Percentiles rank a stretch among this genome's conserved stretches.
Evolutionary conservation across 2,329 filamentous ascomycete genomes (phyloP).

Genomic region (Neofusicoccum ribis): DNA sequence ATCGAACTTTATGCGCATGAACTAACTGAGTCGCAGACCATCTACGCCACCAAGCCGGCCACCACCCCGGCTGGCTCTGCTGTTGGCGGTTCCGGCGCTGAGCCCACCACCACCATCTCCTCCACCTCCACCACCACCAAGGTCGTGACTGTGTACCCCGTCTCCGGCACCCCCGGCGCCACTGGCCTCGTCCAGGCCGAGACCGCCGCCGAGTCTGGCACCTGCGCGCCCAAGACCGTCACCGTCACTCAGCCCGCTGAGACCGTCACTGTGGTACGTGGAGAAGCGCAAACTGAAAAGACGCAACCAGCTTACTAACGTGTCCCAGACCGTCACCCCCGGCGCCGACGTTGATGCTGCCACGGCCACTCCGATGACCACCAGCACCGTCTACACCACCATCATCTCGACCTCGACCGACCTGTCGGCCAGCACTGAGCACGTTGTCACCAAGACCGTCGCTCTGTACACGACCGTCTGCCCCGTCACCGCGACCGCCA

Average conservation of each 20-base stretch:
- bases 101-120: slow-evolving; percentile 32
- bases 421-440: slow-evolving; percentile 15
- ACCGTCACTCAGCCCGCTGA: slow-evolving; percentile 40
- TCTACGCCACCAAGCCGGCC: slow-evolving; percentile 30
- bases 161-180: slow-evolving; percentile 21
- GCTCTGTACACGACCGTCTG: slow-evolving; percentile 28
- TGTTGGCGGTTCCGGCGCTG: slow-evolving; percentile 9
- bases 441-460: slow-evolving; percentile 19
- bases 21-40: slow-evolving; percentile 8
- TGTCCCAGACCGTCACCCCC: background rate
- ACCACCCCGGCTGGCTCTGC: slow-evolving; percentile 7
- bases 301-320: background rate
- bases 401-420: slow-evolving; percentile 27
- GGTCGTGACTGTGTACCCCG: slow-evolving; percentile 36
- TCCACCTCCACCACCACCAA: slow-evolving; percentile 37
- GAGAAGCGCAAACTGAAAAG: background rate
- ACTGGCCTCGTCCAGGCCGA: slow-evolving; percentile 7
- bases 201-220: slow-evolving; percentile 22
- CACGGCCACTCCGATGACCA: slow-evolving; percentile 20
- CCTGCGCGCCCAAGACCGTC: slow-evolving; percentile 27
- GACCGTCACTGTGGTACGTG: slow-evolving; percentile 38
- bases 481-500: slow-evolving; percentile 19
- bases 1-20: background rate
- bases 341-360: slow-evolving; percentile 6
- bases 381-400: slow-evolving; percentile 24